Base-by-base conservation (phyloP, 805 yeast species). In the Yarrowia porcina region DNA sequence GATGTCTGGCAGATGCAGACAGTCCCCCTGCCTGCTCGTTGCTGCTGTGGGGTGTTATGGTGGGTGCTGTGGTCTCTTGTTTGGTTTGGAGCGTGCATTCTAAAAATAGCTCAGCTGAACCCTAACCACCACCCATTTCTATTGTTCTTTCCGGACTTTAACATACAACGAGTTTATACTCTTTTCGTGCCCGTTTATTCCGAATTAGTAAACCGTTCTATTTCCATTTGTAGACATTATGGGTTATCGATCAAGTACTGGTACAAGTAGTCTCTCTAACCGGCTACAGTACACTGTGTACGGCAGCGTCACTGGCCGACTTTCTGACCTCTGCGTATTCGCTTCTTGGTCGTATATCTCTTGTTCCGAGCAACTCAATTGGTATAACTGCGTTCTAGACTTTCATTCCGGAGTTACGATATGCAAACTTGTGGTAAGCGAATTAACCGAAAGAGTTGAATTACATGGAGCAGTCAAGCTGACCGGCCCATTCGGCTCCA, bases 401-500 rank as follows among this genome's bases (percentile, higher is more conserved):
- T 4, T 38, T n/a, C 32, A 27, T 27, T 5, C 27, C 52, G 52
- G 36, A 30, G 52, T 30, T 30, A 30, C 15, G 52, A 45, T 45
- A 18, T 45, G 52, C 52, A 45, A 45, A 23, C 18, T 28, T 17
- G 38, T 11, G 11, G 32, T 44, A 4, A 12, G 21, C n/a, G n/a
- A 17, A 27, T 15, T 12, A 32, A 5, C 33, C 36, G 11, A 44
- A 17, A 9, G 27, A 20, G 52, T 36, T 28, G 30, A 25, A 10
- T 17, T 36, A 52, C 59, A 52, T 52, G 32, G 42, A 20, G 32
- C 59, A 52, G 13, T 57, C 64, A 3, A 68, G 45, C 28, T 65
- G 66, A 9, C 69, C 70, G 15, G 69, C 71, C 78, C 78, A 75
- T 18, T 67, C 70, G 39, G 66, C 65, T 63, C 68, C 62, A 17